A percentile compares a stretch with the other conserved stretches of the same genome.
Conservation (phyloP, 129 eudicot genomes). For the Centrapalus pauciflorus region DNA sequence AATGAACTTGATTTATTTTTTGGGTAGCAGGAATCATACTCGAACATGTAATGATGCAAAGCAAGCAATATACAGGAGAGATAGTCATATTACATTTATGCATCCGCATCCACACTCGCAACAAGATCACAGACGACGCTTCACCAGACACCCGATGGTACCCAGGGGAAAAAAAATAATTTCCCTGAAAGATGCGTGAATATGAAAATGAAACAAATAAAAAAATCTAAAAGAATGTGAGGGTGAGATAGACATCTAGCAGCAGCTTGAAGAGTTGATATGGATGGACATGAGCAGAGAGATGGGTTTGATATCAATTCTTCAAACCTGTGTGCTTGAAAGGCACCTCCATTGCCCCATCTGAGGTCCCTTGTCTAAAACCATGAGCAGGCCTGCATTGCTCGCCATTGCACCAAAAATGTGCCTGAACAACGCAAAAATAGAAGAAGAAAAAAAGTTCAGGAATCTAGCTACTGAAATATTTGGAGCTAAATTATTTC, state of each 20-base stretch:
- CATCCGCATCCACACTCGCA: constrained; percentile 12
- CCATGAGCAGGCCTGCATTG: constrained; percentile 60
- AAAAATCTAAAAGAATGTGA: constrained; percentile 1
- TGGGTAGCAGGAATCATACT: constrained; percentile 2
- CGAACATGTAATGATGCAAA: neutral
- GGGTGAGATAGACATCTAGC: neutral
- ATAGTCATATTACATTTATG: constrained; percentile 1
- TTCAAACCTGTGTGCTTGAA: constrained; percentile 40
- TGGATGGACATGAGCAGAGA: constrained; percentile 13
- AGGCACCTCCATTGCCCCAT: constrained; percentile 64
- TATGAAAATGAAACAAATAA: constrained; percentile 6
- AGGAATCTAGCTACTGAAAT: neutral
- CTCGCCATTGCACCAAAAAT: constrained; percentile 42
- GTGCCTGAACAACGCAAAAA: constrained; percentile 38
- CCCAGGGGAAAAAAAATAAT: constrained; percentile 9
- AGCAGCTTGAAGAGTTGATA: constrained; percentile 2
- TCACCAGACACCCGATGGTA: constrained; percentile 3
- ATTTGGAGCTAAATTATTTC: neutral
- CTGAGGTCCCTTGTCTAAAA: constrained; percentile 63
- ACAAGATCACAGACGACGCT: neutral
- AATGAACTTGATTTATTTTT: too few relatives aligned
- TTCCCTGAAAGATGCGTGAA: constrained; percentile 4
- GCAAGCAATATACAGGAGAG: constrained; percentile 14
- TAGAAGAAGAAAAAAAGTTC: neutral
- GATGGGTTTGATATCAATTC: neutral